Evolutionary conservation across 352 stramenopile species (phyloP).

Genomic region (Globisporangium splendens): DNA sequence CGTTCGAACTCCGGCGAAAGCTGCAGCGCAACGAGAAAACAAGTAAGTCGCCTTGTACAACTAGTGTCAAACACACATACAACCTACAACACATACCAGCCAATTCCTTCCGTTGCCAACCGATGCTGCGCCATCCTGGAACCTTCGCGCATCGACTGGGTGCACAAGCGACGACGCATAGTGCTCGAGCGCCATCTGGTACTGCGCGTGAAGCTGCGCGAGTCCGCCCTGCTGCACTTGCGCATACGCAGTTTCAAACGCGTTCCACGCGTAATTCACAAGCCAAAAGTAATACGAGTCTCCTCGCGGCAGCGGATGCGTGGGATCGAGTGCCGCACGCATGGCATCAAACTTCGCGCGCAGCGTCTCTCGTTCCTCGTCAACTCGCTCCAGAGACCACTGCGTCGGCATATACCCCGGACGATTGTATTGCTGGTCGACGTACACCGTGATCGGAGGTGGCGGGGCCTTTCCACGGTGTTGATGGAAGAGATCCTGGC

Average conservation of each 20-base stretch:
- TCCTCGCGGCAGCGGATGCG: slow-evolving; percentile 1
- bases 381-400: slow-evolving; percentile 46
- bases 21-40: background rate
- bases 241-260: slow-evolving; percentile 41
- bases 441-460: slow-evolving; percentile 57
- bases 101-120: slow-evolving; percentile 49
- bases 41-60: too few species aligned
- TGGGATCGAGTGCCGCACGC: slow-evolving; percentile 7
- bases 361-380: slow-evolving; percentile 36
- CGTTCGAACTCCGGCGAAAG: slow-evolving; percentile 8
- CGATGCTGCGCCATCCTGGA: slow-evolving; percentile 27
- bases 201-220: slow-evolving; percentile 43
- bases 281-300: too few species aligned
- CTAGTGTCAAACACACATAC: too few species aligned
- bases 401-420: slow-evolving; percentile 25
- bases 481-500: slow-evolving; percentile 33
- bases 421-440: slow-evolving; percentile 34
- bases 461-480: slow-evolving; percentile 21
- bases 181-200: slow-evolving; percentile 50
- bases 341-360: slow-evolving; percentile 14
- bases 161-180: slow-evolving; percentile 54
- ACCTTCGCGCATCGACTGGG: slow-evolving; percentile 18
- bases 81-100: slow-evolving; percentile 27
- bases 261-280: slow-evolving; percentile 8
- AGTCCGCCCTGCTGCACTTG: slow-evolving; percentile 33